Evolutionary conservation across 805 yeast species (phyloP).

Genomic region (Zygotorulaspora sp.): DNA sequence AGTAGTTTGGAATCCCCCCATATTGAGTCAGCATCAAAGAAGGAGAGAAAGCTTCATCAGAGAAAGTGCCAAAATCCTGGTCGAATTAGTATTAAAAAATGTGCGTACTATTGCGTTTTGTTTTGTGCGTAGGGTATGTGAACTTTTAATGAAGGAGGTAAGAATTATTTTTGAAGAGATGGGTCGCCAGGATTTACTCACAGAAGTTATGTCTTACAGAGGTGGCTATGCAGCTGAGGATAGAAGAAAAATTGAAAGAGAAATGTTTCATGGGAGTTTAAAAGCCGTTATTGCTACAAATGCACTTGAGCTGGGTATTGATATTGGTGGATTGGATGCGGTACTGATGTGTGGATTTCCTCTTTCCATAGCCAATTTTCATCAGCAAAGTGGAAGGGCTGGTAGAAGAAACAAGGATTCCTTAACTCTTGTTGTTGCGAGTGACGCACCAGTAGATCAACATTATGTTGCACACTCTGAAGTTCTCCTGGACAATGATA

Average conservation of each 20-base stretch:
- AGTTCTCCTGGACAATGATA: slow-evolving; percentile 26
- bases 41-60: slow-evolving; percentile 67
- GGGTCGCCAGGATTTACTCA: slow-evolving; percentile 42
- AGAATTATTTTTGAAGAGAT: slow-evolving; percentile 47
- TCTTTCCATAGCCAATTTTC: slow-evolving; percentile 73
- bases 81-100: slow-evolving; percentile 56
- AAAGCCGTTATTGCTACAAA: slow-evolving; percentile 90
- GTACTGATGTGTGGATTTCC: slow-evolving; percentile 94
- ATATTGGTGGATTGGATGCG: slow-evolving; percentile 87
- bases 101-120: slow-evolving; percentile 88
- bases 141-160: slow-evolving; percentile 79
- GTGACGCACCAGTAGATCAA: slow-evolving; percentile 81
- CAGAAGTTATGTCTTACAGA: slow-evolving; percentile 85
- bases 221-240: slow-evolving; percentile 91
- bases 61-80: slow-evolving; percentile 72
- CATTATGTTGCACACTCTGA: slow-evolving; percentile 60
- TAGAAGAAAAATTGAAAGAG: slow-evolving; percentile 79
- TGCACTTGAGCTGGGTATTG: slow-evolving; percentile 93
- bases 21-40: slow-evolving; percentile 46
- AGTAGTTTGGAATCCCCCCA: slow-evolving; percentile 84
- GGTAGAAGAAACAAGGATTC: slow-evolving; percentile 87
- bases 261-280: slow-evolving; percentile 83
- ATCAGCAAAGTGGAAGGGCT: slow-evolving; percentile 96
- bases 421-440: slow-evolving; percentile 76
- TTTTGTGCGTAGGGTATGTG: slow-evolving; percentile 80